These are phyloP conservation scores for Olyra latifolia DNA, from an alignment of 176 grass and related monocot genomes.

Conservation along the genomic window DNA sequence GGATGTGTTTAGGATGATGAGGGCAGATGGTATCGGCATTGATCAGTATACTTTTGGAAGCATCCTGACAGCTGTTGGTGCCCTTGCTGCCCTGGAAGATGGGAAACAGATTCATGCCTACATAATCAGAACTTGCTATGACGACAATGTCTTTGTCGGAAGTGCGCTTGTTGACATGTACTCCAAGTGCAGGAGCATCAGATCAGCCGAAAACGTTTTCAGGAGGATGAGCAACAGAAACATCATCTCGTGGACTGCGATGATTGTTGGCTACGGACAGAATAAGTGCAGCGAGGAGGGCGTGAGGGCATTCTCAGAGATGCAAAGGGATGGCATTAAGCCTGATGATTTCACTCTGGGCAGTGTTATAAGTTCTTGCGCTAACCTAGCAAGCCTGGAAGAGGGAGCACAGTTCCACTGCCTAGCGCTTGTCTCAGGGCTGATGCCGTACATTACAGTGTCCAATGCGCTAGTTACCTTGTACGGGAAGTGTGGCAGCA, in stretches of 20 bases:
- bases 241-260: slow-evolving; percentile 65
- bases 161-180: slow-evolving; percentile 74
- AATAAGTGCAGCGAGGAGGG: slow-evolving; percentile 64
- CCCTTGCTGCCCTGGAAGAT: slow-evolving; percentile 41
- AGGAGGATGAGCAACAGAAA: slow-evolving; percentile 47
- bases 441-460: slow-evolving; percentile 55
- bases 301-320: slow-evolving; percentile 45
- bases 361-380: slow-evolving; percentile 67
- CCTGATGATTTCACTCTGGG: slow-evolving; percentile 71
- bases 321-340: slow-evolving; percentile 48
- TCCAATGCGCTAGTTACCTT: slow-evolving; percentile 74
- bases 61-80: slow-evolving; percentile 52
- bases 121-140: slow-evolving; percentile 53
- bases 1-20: slow-evolving; percentile 59
- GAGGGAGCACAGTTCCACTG: slow-evolving; percentile 73
- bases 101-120: slow-evolving; percentile 64
- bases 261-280: slow-evolving; percentile 70
- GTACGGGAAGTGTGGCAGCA: slow-evolving; percentile 72
- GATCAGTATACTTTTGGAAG: slow-evolving; percentile 77
- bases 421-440: slow-evolving; percentile 49
- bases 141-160: slow-evolving; percentile 52
- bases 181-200: slow-evolving; percentile 58
- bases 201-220: slow-evolving; percentile 49
- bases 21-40: slow-evolving; percentile 28
- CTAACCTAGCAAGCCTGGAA: slow-evolving; percentile 65